phyloP scores from a whole-genome alignment of 2,329 filamentous ascomycete species.

The Herpotrichia juniperi region DNA sequence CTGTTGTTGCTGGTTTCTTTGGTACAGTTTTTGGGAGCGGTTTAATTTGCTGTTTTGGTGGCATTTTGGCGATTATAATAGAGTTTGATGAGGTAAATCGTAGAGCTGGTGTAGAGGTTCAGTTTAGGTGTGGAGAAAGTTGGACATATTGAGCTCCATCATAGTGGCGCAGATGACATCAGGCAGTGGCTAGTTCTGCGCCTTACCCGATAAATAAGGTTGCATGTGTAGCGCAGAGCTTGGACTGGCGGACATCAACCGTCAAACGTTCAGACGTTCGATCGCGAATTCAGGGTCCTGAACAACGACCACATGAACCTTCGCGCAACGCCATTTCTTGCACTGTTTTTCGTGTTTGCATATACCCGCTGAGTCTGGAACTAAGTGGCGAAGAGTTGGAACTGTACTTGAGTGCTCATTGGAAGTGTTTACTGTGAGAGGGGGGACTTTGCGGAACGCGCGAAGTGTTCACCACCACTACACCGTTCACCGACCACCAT shows the following conservation, averaged over 20 bases:
- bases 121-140: neutral
- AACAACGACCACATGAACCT: neutral
- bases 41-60: neutral
- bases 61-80: no score
- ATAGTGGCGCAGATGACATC: conserved; percentile 31
- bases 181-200: conserved; percentile 6
- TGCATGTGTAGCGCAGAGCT: conserved; percentile 26
- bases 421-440: no score
- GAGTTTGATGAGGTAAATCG: no score
- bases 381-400: no score
- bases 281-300: neutral
- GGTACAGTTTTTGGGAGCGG: no score
- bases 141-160: neutral
- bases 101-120: neutral
- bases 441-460: neutral
- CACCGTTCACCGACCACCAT: conserved; percentile 21
- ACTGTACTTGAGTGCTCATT: no score
- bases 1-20: no score
- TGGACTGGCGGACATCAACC: conserved; percentile 1
- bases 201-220: conserved; percentile 27
- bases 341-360: neutral
- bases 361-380: neutral
- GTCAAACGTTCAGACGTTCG: conserved; percentile 1
- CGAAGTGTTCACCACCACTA: neutral
- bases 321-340: neutral